These are phyloP conservation scores for Kappamyces sp. DNA, from an alignment of 192 early-diverging fungal genomes.

Conservation along the genomic window DNA sequence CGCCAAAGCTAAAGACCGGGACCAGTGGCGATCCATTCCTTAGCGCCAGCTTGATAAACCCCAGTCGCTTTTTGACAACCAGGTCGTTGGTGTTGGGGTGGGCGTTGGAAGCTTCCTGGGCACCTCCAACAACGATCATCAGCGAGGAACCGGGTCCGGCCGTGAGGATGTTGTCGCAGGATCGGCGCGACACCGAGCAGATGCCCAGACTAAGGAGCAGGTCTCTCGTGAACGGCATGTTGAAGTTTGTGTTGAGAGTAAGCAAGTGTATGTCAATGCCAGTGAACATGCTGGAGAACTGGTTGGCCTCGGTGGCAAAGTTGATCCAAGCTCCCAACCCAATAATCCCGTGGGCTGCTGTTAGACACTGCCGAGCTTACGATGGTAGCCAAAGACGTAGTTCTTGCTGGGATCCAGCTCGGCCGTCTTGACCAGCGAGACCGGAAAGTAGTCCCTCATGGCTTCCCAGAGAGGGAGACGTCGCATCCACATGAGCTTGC, in stretches of 20 bases:
- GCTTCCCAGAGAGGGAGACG: conserved; percentile 65
- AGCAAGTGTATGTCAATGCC: conserved; percentile 75
- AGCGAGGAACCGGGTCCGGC: conserved; percentile 62
- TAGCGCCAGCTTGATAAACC: conserved; percentile 89
- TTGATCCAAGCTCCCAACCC: conserved; percentile 74
- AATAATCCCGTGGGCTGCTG: conserved; percentile 60
- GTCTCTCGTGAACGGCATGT: conserved; percentile 81
- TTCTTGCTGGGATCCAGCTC: conserved; percentile 77
- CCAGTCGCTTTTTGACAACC: conserved; percentile 70
- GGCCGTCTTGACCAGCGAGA: conserved; percentile 69
- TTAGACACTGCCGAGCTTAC: conserved; percentile 44
- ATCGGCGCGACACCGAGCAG: conserved; percentile 66
- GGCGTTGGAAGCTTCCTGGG: conserved; percentile 70
- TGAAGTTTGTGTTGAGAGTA: conserved; percentile 79
- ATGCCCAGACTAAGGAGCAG: conserved; percentile 71
- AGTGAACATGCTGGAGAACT: conserved; percentile 67
- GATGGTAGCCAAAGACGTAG: conserved; percentile 93
- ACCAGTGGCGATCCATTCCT: conserved; percentile 73
- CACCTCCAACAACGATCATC: conserved; percentile 89
- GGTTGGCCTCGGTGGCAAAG: conserved; percentile 75
- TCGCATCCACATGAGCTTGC: conserved; percentile 47
- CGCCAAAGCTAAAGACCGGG: conserved; percentile 89
- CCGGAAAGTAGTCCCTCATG: conserved; percentile 77
- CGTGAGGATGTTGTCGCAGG: conserved; percentile 70
- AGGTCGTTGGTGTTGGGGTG: conserved; percentile 48